Base-by-base conservation (phyloP, 495 filamentous ascomycete species). In the Neurospora discreta region DNA sequence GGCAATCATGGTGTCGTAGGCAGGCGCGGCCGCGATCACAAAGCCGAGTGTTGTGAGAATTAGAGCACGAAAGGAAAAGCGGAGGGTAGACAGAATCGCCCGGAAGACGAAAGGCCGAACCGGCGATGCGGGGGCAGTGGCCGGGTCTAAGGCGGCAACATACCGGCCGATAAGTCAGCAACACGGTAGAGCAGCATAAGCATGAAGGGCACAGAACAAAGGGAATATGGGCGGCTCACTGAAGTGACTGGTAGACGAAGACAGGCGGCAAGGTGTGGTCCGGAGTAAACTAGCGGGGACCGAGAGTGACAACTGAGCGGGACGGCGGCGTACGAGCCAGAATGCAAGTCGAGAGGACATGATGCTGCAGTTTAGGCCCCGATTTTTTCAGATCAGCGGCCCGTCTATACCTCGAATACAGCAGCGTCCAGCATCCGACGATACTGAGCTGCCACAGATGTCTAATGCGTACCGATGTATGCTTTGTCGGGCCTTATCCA, bases 21-120 rank as follows among this genome's bases (percentile, higher is more conserved):
- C 84, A 9, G 87, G 86, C 16, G 79, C 77, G 69, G 84, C 78
- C 44, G 83, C 81, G 85, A 90, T 88, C 73, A 79, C 75, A 82
- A 89, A 85, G 60, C 88, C 88, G 39, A 84, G 69, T 7, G 82
- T 74, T 18, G 83, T 82, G 79, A 86, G 86, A 71, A 85, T 68
- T 68, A 86, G 13, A 30, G 81, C 81, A 33, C 80, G 72, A 42
- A 70, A 74, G n/a, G 72, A 70, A 73, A 83, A 43, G 41, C 78
- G 71, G 58, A 78, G 71, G 68, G 79, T 68, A 36, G 52, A 30
- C 15, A 36, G 26, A 30, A 65, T 18, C 38, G 80, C 74, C 71
- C 77, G 74, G 30, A 81, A 44, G 52, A 77, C 71, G 18, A 78
- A 76, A 36, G 46, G 70, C 30, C 44, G 43, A 26, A 46, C 20